Percentiles rank a stretch among this genome's conserved stretches.
Evolutionary conservation across 1,284 basidiomycete species (phyloP).

Genomic region (Moesziomyces sp.): DNA sequence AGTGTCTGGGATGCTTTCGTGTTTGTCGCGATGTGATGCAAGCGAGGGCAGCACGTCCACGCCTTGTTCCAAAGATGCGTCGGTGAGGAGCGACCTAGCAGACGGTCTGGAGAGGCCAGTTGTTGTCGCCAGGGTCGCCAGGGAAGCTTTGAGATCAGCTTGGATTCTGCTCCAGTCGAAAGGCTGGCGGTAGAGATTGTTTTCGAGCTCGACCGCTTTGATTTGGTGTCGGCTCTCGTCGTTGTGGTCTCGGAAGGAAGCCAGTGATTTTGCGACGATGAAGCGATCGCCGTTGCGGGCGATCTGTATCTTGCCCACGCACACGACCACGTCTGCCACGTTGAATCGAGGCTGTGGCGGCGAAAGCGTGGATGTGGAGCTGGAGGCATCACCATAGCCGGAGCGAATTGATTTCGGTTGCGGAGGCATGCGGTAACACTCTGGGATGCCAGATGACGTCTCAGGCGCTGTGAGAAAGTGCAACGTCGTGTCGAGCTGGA

Average conservation of each 20-base stretch:
- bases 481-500: slow-evolving; percentile 1
- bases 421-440: slow-evolving; percentile 40
- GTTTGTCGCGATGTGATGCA: background rate
- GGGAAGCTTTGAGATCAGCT: background rate
- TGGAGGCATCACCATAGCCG: background rate
- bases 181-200: slow-evolving; percentile 13
- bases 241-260: slow-evolving; percentile 20
- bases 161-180: slow-evolving; percentile 18
- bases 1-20: background rate
- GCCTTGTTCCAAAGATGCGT: slow-evolving; percentile 6
- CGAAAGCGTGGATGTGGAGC: background rate
- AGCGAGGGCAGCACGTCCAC: slow-evolving; percentile 1
- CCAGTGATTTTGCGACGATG: slow-evolving; percentile 4
- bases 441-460: slow-evolving; percentile 20
- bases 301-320: slow-evolving; percentile 23
- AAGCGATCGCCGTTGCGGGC: slow-evolving; percentile 15
- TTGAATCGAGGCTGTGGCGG: slow-evolving; percentile 26
- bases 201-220: slow-evolving; percentile 24
- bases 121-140: background rate
- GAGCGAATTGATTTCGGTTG: slow-evolving; percentile 2
- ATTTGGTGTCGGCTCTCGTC: slow-evolving; percentile 30
- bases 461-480: background rate
- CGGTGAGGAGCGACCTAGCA: slow-evolving; percentile 9
- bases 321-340: slow-evolving; percentile 21
- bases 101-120: background rate